Conservation (phyloP, 176 grass and related monocot species). For the Tuctoria greenei region DNA sequence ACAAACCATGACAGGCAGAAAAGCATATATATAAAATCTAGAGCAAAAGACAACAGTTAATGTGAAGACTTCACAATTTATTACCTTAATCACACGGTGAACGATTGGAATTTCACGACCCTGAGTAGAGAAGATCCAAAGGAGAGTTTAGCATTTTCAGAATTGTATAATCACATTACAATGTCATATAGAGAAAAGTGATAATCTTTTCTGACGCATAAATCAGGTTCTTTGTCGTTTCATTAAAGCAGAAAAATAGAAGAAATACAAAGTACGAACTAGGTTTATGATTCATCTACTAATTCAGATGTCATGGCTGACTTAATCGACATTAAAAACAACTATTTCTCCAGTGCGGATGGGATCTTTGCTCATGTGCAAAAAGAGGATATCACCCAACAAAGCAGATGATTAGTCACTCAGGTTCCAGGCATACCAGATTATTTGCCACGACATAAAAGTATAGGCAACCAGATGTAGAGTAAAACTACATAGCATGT, state of each 20-base stretch:
- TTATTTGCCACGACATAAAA: background rate
- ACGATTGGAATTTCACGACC: slow-evolving; percentile 83
- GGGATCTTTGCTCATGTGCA: slow-evolving; percentile 71
- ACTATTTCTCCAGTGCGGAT: slow-evolving; percentile 82
- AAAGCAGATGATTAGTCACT: slow-evolving; percentile 26
- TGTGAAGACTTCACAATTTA: background rate
- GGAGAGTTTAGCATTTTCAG: slow-evolving; percentile 8
- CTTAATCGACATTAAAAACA: slow-evolving; percentile 75
- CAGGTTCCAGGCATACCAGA: background rate
- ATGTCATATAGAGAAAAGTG: no score
- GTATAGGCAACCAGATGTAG: background rate
- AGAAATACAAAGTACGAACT: no score
- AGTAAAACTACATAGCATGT: background rate
- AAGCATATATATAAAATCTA: background rate
- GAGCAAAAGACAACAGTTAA: background rate
- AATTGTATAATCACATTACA: no score
- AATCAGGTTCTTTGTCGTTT: no score
- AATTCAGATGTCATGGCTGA: slow-evolving; percentile 5
- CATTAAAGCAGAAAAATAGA: no score
- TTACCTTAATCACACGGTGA: slow-evolving; percentile 79
- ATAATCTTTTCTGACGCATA: no score
- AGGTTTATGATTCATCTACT: background rate
- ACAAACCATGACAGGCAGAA: background rate
- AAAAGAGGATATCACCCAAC: slow-evolving; percentile 71
- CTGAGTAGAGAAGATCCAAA: slow-evolving; percentile 41